phyloP scores from a whole-genome alignment of 1,284 basidiomycete species.

The Takashimella tepidaria region DNA sequence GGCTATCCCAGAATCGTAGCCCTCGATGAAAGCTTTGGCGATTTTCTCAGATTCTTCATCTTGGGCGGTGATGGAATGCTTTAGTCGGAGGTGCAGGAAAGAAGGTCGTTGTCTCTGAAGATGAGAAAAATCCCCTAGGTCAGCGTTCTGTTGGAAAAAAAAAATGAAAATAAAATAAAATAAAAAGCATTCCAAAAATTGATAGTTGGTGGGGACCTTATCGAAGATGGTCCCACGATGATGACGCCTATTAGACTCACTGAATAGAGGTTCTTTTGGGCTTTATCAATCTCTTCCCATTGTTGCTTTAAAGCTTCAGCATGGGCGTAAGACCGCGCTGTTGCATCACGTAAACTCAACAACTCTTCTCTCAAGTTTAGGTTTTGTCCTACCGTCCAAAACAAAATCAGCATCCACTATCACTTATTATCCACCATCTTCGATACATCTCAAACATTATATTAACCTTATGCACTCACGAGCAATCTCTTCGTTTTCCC shows the following conservation, averaged over 20 bases:
- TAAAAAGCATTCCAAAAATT: no score
- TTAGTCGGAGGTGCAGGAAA: slow-evolving; percentile 76
- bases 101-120: slow-evolving; percentile 78
- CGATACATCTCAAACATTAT: no score
- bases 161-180: background rate
- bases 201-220: no score
- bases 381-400: slow-evolving; percentile 61
- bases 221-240: no score
- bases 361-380: slow-evolving; percentile 66
- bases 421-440: background rate
- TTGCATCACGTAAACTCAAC: slow-evolving; percentile 67
- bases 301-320: slow-evolving; percentile 70
- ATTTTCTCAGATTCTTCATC: slow-evolving; percentile 80
- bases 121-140: no score
- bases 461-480: no score
- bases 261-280: slow-evolving; percentile 80
- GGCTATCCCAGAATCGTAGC: slow-evolving; percentile 42
- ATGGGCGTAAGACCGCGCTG: slow-evolving; percentile 75
- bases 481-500: slow-evolving; percentile 76
- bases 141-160: background rate
- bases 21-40: slow-evolving; percentile 71
- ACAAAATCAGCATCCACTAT: background rate
- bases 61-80: slow-evolving; percentile 78
- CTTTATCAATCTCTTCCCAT: slow-evolving; percentile 78
- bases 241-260: no score